Evolutionary conservation across 1,284 basidiomycete species (phyloP).

Genomic region (Cutaneotrichosporon sp.): DNA sequence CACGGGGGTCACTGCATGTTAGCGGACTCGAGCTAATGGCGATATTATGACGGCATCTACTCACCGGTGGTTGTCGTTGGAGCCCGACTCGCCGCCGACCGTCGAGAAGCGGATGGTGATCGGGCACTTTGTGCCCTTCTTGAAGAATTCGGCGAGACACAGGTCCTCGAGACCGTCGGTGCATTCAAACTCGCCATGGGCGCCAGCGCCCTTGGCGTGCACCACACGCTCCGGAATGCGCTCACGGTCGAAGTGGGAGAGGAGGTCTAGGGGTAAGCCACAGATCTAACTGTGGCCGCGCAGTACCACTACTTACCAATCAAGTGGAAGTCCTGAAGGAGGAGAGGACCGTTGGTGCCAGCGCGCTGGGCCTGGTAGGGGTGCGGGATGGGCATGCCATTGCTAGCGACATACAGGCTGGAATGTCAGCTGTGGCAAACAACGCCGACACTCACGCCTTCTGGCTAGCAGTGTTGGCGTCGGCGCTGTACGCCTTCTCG

Average conservation of each 20-base stretch:
- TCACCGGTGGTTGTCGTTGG: conserved; percentile 66
- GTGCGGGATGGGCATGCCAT: conserved; percentile 62
- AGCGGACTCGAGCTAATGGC: too few species aligned
- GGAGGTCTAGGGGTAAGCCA: conserved; percentile 52
- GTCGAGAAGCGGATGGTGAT: conserved; percentile 50
- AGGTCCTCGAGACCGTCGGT: conserved; percentile 78
- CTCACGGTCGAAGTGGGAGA: conserved; percentile 88
- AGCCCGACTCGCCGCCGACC: conserved; percentile 68
- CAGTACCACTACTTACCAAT: conserved; percentile 41
- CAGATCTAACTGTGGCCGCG: background rate
- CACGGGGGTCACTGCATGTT: conserved; percentile 64
- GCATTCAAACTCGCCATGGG: conserved; percentile 83
- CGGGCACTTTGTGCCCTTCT: conserved; percentile 63
- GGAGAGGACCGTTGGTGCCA: conserved; percentile 69
- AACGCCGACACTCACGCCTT: background rate
- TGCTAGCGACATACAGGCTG: conserved; percentile 69
- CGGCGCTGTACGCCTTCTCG: background rate
- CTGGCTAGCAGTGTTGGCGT: background rate
- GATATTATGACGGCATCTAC: too few species aligned
- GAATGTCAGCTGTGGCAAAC: background rate
- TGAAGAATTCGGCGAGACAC: conserved; percentile 67
- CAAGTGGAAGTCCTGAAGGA: conserved; percentile 64
- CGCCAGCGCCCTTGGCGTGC: conserved; percentile 58
- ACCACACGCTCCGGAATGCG: conserved; percentile 90
- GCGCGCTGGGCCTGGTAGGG: conserved; percentile 66